Evolutionary conservation across 192 early-diverging fungal genomes (phyloP), one percentile per base, ranked within the genome.

Genomic region (Kickxella alabastrina): DNA sequence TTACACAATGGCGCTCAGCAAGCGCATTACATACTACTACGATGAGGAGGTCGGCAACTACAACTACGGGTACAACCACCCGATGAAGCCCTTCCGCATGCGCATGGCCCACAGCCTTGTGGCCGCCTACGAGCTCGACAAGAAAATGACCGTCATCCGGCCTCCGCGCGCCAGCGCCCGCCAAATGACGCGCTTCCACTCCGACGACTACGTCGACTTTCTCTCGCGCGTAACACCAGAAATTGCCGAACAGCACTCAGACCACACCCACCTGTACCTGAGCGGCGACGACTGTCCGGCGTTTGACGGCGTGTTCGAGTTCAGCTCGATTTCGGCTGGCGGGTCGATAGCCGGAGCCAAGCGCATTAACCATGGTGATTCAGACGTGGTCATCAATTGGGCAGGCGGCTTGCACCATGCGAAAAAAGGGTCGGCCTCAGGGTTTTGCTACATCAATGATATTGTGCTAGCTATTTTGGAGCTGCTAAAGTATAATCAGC

Each of bases 381-480:
- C 86, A n/a, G 93, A 97, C 63, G 87, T 99, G 62, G 93, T 93
- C 2, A 80, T 97, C 41, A 98, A 98, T 70, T 98, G 95, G 95
- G 82, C 90, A 1, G 95, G 95, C 49, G 95, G 95, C 1, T 68
- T 98, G 52, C 95, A 98, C 71, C 95, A 98, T 62, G 95, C 95
- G 9, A 98, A 96, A 65, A 96, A 94, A 76, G 83, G 82, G 49
- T 92, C 92, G 47, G 95, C 95, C 0, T 90, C 87, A 29, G 95
- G 95, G 31, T 98, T 98, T 72, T 98, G 95, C 75, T 98, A 96
- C 77, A 87, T 95, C 25, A 96, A 96, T 72, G 95, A 98, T 54
- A 96, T 95, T 63, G 95, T 96, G 7, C 72, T 98, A 32, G 90
- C 84, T 0, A 92, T 97, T 26, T 57, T 95, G 58, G 93, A 99